Evolutionary conservation across 1,284 basidiomycete species (phyloP).

Genomic region (Microbotryum violaceum): DNA sequence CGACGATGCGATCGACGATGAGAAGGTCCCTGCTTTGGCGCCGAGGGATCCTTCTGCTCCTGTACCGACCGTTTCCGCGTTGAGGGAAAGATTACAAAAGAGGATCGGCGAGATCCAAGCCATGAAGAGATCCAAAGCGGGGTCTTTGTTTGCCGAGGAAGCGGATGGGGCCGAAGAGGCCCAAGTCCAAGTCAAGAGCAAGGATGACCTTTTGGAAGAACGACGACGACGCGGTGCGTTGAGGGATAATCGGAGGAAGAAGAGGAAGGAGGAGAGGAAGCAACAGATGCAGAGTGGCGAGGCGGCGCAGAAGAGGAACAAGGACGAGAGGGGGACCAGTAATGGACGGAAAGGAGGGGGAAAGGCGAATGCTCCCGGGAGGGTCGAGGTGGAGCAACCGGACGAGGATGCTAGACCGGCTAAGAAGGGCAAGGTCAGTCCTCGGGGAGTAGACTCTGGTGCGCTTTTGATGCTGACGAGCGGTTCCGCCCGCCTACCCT

Average conservation of each 20-base stretch:
- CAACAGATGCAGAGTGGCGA: slow-evolving; percentile 53
- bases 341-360: slow-evolving; percentile 34
- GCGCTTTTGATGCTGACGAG: background rate
- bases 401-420: slow-evolving; percentile 17
- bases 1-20: slow-evolving; percentile 30
- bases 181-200: slow-evolving; percentile 43
- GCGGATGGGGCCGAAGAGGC: slow-evolving; percentile 30
- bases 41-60: slow-evolving; percentile 39
- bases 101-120: slow-evolving; percentile 59
- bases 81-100: slow-evolving; percentile 68
- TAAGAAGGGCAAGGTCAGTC: slow-evolving; percentile 24
- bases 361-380: slow-evolving; percentile 16
- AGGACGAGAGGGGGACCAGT: slow-evolving; percentile 45
- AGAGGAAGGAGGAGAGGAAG: slow-evolving; percentile 70
- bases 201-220: slow-evolving; percentile 74
- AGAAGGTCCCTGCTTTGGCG: slow-evolving; percentile 50
- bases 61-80: slow-evolving; percentile 49
- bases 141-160: slow-evolving; percentile 32
- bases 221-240: slow-evolving; percentile 65
- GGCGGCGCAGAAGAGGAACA: slow-evolving; percentile 50
- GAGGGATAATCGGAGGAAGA: slow-evolving; percentile 71
- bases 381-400: background rate
- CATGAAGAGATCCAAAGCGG: slow-evolving; percentile 46
- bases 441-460: background rate
- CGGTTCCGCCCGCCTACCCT: background rate